A percentile compares a stretch with the other conserved stretches of the same genome.
Conservation (phyloP, 306 rosid species). For the Aeschynomene evenia region DNA sequence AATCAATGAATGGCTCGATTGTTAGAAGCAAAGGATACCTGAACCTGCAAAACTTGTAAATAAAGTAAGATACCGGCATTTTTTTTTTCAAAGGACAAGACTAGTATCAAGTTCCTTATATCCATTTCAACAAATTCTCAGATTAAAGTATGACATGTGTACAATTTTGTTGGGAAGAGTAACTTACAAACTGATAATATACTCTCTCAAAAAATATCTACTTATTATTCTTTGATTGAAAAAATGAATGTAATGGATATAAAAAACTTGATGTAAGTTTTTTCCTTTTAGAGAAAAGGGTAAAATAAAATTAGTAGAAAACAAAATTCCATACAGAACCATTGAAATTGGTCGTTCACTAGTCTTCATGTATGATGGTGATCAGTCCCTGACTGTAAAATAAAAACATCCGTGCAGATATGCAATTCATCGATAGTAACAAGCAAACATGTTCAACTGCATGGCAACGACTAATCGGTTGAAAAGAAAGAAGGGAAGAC, state of each 20-base stretch:
- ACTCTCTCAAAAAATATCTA: no score
- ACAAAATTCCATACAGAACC: slow-evolving; percentile 40
- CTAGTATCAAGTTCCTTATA: no score
- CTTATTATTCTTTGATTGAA: no score
- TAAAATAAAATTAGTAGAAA: slow-evolving; percentile 13
- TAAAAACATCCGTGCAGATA: slow-evolving; percentile 23
- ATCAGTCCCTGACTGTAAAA: slow-evolving; percentile 43
- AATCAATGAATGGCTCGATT: slow-evolving; percentile 34
- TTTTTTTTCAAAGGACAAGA: no score
- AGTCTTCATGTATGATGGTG: slow-evolving; percentile 39
- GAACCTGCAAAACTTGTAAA: slow-evolving; percentile 63
- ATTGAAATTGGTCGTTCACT: slow-evolving; percentile 39
- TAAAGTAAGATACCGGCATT: slow-evolving; percentile 41
- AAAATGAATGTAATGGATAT: no score
- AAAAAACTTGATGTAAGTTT: no score
- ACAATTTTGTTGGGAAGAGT: no score
- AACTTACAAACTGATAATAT: no score
- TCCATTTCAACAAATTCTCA: no score
- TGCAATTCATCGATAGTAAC: slow-evolving; percentile 6
- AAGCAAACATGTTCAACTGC: neutral
- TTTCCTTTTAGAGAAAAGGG: no score
- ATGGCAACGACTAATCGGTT: neutral
- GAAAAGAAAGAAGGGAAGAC: neutral
- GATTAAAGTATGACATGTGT: no score
- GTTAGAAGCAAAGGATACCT: slow-evolving; percentile 53